Percentiles rank a stretch among this genome's conserved stretches.
phyloP scores from a whole-genome alignment of 176 grass and related monocot genomes.

The Areca catechu region DNA sequence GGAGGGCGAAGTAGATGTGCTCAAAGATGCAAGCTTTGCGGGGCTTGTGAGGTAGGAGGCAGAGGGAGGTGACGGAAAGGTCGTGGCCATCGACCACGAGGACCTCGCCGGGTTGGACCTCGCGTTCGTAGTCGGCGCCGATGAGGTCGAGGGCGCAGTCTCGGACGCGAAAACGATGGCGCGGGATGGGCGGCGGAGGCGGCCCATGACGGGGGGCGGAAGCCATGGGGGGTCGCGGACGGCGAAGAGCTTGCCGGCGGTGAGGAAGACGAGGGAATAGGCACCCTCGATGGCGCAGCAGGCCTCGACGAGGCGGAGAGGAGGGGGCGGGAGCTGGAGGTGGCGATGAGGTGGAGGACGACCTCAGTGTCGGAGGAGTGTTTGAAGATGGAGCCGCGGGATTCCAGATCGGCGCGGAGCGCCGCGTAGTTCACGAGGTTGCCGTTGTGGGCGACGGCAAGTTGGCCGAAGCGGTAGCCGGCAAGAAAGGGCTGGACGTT shows the following conservation, averaged over 20 bases:
- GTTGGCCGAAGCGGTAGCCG: slow-evolving; percentile 59
- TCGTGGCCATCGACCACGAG: slow-evolving; percentile 59
- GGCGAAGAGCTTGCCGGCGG: slow-evolving; percentile 64
- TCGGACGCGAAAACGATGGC: slow-evolving; percentile 87
- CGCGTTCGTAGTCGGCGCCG: slow-evolving; percentile 59
- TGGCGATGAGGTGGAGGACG: slow-evolving; percentile 87
- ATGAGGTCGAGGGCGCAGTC: slow-evolving; percentile 93
- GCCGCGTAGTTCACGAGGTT: slow-evolving; percentile 71
- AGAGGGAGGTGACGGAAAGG: slow-evolving; percentile 51
- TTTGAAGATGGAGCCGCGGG: slow-evolving; percentile 81
- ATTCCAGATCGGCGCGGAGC: slow-evolving; percentile 56
- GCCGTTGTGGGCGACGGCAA: slow-evolving; percentile 82
- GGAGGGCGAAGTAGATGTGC: slow-evolving; percentile 88
- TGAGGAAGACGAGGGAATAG: slow-evolving; percentile 86
- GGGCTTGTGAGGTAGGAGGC: slow-evolving; percentile 56
- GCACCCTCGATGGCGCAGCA: slow-evolving; percentile 67
- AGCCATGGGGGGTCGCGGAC: slow-evolving; percentile 80
- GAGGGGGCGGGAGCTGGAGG: slow-evolving; percentile 61
- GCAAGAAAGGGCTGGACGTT: slow-evolving; percentile 97
- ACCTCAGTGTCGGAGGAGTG: slow-evolving; percentile 94
- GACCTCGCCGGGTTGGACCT: slow-evolving; percentile 82
- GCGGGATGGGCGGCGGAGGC: slow-evolving; percentile 13
- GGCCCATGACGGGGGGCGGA: slow-evolving; percentile 79
- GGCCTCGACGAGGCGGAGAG: slow-evolving; percentile 65
- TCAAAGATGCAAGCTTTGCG: slow-evolving; percentile 88